Base-by-base conservation (phyloP, 208 protist species). In the Phytomonas serpens region DNA sequence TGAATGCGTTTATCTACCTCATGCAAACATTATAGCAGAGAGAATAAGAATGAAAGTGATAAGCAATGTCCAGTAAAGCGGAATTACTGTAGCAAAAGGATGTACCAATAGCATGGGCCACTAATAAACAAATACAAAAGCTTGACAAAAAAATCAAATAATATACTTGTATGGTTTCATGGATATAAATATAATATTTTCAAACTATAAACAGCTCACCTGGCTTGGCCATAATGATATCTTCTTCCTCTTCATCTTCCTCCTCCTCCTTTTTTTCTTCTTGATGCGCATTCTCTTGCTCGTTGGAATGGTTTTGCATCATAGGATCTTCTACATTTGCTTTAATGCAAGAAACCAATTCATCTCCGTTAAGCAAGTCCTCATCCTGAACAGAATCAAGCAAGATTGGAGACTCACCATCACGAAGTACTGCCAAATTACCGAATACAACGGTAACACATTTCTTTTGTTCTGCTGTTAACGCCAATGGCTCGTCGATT, bases 381-480 rank as follows among this genome's bases (percentile, higher is more conserved):
- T 64, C 71, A 63, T 68, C 47, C 61, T 76, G 69, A n/a, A 73
- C 79, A 7, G 73, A 74, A 1, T 69, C 63, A 64, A 80, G 57
- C 36, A 80, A 47, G n/a, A 69, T 68, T 30, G 32, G 38, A 38
- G 71, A 72, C 33, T 71, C 73, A 61, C 73, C 71, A 42, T 73
- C 70, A 32, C 89, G 84, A 61, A 94, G 84, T 37, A 94, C 68
- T 11, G 87, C 80, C 64, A 94, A 74, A 38, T 92, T 84, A 32
- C 89, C 89, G 65, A 86, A 85, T n/a, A 74, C 76, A 36, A 69
- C 72, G 32, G 79, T 80, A 16, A 86, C 78, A 27, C 77, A 79
- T 7, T 67, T 68, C 34, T 79, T 83, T 68, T 94, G 81, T 38
- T 74, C 77, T 33, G 81, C 87, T 13, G 85, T 85, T 37, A 94